These are phyloP conservation scores for Naganishia cerealis DNA, from an alignment of 1,284 basidiomycete species.

Conservation along the genomic window DNA sequence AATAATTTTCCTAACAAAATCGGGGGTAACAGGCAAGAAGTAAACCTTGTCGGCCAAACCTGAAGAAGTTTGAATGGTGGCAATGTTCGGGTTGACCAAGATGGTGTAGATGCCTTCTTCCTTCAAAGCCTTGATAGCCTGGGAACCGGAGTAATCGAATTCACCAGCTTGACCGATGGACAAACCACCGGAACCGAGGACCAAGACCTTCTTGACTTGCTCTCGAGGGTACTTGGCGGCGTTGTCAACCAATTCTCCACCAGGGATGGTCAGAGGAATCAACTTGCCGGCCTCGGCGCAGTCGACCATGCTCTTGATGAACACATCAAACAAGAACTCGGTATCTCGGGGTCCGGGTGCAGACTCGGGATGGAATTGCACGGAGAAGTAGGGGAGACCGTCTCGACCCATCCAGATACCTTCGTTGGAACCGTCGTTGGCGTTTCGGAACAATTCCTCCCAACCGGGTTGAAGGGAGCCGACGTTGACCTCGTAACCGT, in stretches of 20 bases:
- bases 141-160: slow-evolving; percentile 98
- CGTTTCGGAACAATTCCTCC: slow-evolving; percentile 93
- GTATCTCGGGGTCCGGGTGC: slow-evolving; percentile 98
- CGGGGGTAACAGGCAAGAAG: slow-evolving; percentile 95
- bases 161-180: slow-evolving; percentile 98
- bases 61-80: slow-evolving; percentile 97
- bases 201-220: slow-evolving; percentile 85
- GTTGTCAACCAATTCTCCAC: slow-evolving; percentile 81
- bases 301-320: slow-evolving; percentile 82
- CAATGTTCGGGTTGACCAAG: slow-evolving; percentile 97
- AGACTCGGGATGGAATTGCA: slow-evolving; percentile 99
- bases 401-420: slow-evolving; percentile 89
- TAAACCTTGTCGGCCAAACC: slow-evolving; percentile 99
- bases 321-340: slow-evolving; percentile 97
- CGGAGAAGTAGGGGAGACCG: slow-evolving; percentile 84
- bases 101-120: slow-evolving; percentile 99
- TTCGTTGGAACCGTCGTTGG: slow-evolving; percentile 96
- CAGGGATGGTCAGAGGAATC: slow-evolving; percentile 79
- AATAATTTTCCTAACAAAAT: slow-evolving; percentile 97
- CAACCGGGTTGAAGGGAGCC: slow-evolving; percentile 77
- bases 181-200: slow-evolving; percentile 95
- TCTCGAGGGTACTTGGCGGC: slow-evolving; percentile 72
- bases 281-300: slow-evolving; percentile 69
- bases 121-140: slow-evolving; percentile 98
- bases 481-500: slow-evolving; percentile 93